Percentiles rank a stretch among this genome's conserved stretches.
Conservation (phyloP, 2,329 filamentous ascomycete species). For the Xylogone sp. region DNA sequence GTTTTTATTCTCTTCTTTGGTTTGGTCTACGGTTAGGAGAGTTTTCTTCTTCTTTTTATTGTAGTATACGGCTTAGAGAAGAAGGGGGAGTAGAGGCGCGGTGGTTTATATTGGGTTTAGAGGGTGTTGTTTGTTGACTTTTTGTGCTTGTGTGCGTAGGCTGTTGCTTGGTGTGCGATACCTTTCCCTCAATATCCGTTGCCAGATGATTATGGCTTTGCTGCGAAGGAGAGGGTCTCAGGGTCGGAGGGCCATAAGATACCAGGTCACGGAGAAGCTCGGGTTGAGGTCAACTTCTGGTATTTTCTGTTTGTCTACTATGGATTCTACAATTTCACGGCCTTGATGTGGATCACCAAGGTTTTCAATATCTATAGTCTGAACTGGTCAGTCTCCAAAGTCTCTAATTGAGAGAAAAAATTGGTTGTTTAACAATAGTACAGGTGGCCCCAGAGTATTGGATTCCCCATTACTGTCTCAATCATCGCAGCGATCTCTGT, state of each 20-base stretch:
- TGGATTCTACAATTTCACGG: constrained; percentile 64
- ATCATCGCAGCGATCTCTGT: constrained; percentile 59
- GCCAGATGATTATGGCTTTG: constrained; percentile 37
- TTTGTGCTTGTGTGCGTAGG: constrained; percentile 35
- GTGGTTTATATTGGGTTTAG: constrained; percentile 3
- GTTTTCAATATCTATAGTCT: constrained; percentile 68
- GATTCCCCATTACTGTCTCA: constrained; percentile 61
- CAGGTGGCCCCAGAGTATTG: constrained; percentile 59
- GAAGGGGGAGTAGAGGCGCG: not conserved
- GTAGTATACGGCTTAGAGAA: not conserved
- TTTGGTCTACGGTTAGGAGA: too few species aligned
- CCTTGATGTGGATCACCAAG: constrained; percentile 68
- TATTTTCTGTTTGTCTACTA: constrained; percentile 70
- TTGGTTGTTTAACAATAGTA: not conserved
- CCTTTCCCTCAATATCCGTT: constrained; percentile 62
- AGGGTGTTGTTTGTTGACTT: not conserved
- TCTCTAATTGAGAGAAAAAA: too few species aligned
- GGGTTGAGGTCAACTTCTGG: constrained; percentile 67
- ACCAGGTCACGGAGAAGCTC: constrained; percentile 60
- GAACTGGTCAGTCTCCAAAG: constrained; percentile 47
- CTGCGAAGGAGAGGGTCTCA: not conserved
- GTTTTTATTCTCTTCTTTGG: not conserved
- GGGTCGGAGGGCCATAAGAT: constrained; percentile 33
- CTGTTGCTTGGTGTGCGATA: constrained; percentile 61
- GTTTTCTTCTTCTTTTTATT: too few species aligned